Conservation (phyloP, 2,329 filamentous ascomycete genomes). For the Xylaria sp. region DNA sequence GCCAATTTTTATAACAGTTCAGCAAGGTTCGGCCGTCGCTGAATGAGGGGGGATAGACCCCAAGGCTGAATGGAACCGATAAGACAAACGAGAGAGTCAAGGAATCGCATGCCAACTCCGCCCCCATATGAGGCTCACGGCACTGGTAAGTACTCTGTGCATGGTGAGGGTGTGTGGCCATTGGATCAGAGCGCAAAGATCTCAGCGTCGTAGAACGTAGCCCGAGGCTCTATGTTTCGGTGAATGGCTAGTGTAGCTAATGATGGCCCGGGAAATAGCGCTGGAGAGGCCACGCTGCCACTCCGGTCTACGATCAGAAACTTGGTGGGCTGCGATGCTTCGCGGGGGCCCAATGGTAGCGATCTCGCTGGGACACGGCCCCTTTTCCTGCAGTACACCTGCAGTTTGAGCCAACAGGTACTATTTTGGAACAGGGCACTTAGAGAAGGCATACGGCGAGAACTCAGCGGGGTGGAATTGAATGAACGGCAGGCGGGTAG, state of each 20-base stretch:
- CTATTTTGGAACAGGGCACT: neutral
- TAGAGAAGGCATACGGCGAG: neutral
- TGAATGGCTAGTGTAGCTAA: slow-evolving; percentile 4
- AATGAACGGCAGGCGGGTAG: neutral
- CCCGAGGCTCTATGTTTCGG: slow-evolving; percentile 7
- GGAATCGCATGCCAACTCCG: slow-evolving; percentile 27
- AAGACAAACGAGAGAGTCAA: neutral
- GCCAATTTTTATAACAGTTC: slow-evolving; percentile 8
- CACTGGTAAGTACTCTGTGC: slow-evolving; percentile 5
- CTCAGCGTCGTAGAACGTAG: neutral
- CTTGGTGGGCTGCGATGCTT: slow-evolving; percentile 6
- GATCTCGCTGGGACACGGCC: slow-evolving; percentile 4
- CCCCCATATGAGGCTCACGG: slow-evolving; percentile 36
- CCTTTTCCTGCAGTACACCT: slow-evolving; percentile 19
- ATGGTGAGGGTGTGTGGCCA: slow-evolving; percentile 32
- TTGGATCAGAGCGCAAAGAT: slow-evolving; percentile 23
- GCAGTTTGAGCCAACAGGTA: slow-evolving; percentile 15
- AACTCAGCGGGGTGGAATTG: neutral
- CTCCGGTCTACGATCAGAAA: neutral
- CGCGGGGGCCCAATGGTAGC: slow-evolving; percentile 10
- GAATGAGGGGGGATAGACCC: neutral
- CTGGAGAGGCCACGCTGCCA: neutral
- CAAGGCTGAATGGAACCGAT: slow-evolving; percentile 1
- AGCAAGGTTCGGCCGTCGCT: neutral
- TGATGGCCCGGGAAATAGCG: neutral